These are phyloP conservation scores for Komagataella ulmi DNA, from an alignment of 805 yeast species.

Conservation along the genomic window DNA sequence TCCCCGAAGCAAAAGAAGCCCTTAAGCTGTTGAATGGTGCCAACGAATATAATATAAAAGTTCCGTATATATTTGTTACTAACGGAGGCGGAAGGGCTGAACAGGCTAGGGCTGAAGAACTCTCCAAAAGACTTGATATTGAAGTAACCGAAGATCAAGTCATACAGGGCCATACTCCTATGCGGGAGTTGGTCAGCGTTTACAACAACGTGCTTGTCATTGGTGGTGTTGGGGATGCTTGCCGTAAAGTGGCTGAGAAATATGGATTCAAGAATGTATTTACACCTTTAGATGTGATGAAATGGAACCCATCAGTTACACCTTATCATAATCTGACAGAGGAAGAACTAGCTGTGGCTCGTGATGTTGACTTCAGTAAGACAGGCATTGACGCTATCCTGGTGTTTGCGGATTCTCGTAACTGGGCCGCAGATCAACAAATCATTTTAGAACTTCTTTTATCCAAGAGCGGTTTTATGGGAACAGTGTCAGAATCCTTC, in stretches of 20 bases:
- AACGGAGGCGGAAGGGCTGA: conserved; percentile 91
- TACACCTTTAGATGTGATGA: conserved; percentile 71
- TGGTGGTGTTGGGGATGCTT: conserved; percentile 80
- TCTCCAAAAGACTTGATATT: conserved; percentile 44
- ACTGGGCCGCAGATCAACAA: conserved; percentile 91
- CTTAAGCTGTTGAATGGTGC: conserved; percentile 61
- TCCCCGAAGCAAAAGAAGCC: conserved; percentile 71
- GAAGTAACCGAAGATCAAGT: conserved; percentile 65
- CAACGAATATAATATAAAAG: conserved; percentile 62
- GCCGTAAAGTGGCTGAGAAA: conserved; percentile 69
- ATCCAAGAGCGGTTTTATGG: conserved; percentile 73
- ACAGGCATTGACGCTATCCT: conserved; percentile 65
- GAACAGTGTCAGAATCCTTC: conserved; percentile 56
- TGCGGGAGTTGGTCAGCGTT: conserved; percentile 62
- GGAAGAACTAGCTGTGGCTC: conserved; percentile 46
- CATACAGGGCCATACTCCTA: conserved; percentile 90
- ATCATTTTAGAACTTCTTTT: conserved; percentile 71
- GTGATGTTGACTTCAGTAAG: conserved; percentile 53
- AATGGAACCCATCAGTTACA: conserved; percentile 77
- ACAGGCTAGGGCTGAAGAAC: conserved; percentile 55
- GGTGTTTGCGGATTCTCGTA: conserved; percentile 85
- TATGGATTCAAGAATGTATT: conserved; percentile 78
- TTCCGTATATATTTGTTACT: conserved; percentile 77
- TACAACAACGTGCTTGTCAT: conserved; percentile 71
- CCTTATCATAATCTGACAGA: conserved; percentile 74